Conservation (phyloP, 805 yeast genomes). For the Clavispora fructus region DNA sequence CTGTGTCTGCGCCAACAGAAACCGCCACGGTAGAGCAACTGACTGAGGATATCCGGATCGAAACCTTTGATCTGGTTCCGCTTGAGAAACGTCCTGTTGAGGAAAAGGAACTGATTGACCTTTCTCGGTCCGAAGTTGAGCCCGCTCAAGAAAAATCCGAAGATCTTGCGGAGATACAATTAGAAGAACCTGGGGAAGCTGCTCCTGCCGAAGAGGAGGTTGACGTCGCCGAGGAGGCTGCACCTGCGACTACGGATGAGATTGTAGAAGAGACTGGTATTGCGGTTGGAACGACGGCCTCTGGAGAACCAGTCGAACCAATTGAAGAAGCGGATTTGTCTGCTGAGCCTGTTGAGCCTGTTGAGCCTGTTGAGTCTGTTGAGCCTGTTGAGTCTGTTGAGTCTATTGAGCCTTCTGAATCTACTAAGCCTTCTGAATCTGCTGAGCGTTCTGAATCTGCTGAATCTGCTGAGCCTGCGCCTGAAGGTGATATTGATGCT, state of each 20-base stretch:
- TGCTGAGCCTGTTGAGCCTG: background rate
- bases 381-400: background rate
- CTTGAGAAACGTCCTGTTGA: background rate
- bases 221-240: background rate
- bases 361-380: background rate
- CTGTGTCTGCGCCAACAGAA: background rate
- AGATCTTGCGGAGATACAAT: slow-evolving; percentile 2
- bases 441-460: background rate
- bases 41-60: slow-evolving; percentile 1
- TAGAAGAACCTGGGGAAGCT: slow-evolving; percentile 1
- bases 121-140: slow-evolving; percentile 4
- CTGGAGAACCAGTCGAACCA: slow-evolving; percentile 1
- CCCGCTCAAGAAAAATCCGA: slow-evolving; percentile 1
- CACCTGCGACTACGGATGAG: background rate
- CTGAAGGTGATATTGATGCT: slow-evolving; percentile 1
- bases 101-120: slow-evolving; percentile 4
- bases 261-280: background rate
- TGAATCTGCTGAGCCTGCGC: slow-evolving; percentile 5
- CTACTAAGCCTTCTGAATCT: background rate
- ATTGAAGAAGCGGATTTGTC: background rate
- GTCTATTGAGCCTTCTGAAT: too few relatives aligned
- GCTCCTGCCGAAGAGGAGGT: background rate
- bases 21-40: background rate
- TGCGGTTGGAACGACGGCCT: background rate
- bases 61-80: slow-evolving; percentile 9